phyloP scores from a whole-genome alignment of 352 stramenopile genomes.

The Paralagenidium karlingii region DNA sequence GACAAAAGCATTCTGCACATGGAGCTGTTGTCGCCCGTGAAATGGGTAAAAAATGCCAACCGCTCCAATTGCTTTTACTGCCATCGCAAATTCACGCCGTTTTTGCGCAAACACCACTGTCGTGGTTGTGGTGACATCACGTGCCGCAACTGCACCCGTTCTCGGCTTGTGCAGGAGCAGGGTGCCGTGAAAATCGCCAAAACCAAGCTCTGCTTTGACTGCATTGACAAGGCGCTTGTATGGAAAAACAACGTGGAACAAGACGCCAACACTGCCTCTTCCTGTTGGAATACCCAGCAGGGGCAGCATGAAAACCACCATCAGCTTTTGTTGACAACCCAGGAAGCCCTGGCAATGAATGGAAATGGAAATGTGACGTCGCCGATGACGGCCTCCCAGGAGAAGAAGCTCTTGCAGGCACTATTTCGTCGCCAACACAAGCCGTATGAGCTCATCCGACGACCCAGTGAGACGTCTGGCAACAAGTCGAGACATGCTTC shows the following conservation, averaged over 20 bases:
- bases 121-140: conserved; percentile 69
- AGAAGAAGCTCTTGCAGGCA: too few species aligned
- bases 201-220: conserved; percentile 63
- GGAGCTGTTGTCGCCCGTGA: conserved; percentile 35
- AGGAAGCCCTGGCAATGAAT: too few species aligned
- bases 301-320: neutral
- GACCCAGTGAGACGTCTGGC: too few species aligned
- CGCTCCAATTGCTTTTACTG: conserved; percentile 70
- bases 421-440: too few species aligned
- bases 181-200: conserved; percentile 11
- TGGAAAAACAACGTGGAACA: conserved; percentile 14
- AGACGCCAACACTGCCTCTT: neutral
- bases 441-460: too few species aligned
- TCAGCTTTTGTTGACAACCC: neutral
- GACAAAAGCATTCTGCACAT: conserved; percentile 45
- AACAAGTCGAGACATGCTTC: too few species aligned
- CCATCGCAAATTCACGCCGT: conserved; percentile 56
- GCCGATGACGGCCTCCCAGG: too few species aligned
- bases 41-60: conserved; percentile 63
- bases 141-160: conserved; percentile 56
- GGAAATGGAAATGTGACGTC: too few species aligned
- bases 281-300: neutral
- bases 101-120: conserved; percentile 70
- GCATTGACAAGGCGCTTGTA: conserved; percentile 45
- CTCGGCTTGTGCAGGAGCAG: conserved; percentile 31